Evolutionary conservation across 768 basidiomycete genomes (phyloP).

Genomic region (Boletales sp.): DNA sequence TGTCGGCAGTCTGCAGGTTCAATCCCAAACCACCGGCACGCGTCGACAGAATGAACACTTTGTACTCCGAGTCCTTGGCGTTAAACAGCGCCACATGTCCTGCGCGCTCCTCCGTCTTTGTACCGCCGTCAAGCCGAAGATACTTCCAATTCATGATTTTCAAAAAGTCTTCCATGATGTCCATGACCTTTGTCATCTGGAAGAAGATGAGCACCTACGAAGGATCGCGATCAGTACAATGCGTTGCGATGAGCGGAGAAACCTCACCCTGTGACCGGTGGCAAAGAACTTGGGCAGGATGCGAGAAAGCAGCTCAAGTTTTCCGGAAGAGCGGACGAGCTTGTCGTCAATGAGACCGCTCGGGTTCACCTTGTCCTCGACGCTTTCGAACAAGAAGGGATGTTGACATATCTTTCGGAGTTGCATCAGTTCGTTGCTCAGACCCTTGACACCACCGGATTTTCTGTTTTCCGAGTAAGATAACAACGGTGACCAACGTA

Average conservation of each 20-base stretch:
- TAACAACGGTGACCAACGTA: background rate
- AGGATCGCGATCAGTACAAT: constrained; percentile 1
- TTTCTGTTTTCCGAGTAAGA: constrained; percentile 41
- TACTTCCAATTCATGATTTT: constrained; percentile 84
- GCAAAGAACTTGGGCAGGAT: constrained; percentile 93
- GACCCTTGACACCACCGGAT: constrained; percentile 76
- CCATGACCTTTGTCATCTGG: constrained; percentile 99
- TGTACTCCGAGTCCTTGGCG: constrained; percentile 81
- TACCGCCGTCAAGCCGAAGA: constrained; percentile 93
- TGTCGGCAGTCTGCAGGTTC: constrained; percentile 95
- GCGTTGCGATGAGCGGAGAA: background rate
- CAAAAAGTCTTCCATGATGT: constrained; percentile 95
- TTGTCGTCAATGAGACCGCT: constrained; percentile 78
- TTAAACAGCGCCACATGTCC: constrained; percentile 85
- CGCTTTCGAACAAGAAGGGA: constrained; percentile 92
- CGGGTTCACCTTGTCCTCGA: constrained; percentile 92
- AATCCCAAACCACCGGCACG: constrained; percentile 91
- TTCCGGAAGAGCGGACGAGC: constrained; percentile 84
- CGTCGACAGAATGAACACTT: constrained; percentile 91
- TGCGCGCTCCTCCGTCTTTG: constrained; percentile 93
- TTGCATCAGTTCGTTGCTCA: constrained; percentile 96
- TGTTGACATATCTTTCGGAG: constrained; percentile 98
- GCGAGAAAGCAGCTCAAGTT: constrained; percentile 87
- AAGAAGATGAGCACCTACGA: constrained; percentile 94
- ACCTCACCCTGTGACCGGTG: constrained; percentile 80